Conservation (phyloP, 352 stramenopile genomes). For the Pythium aquatile region DNA sequence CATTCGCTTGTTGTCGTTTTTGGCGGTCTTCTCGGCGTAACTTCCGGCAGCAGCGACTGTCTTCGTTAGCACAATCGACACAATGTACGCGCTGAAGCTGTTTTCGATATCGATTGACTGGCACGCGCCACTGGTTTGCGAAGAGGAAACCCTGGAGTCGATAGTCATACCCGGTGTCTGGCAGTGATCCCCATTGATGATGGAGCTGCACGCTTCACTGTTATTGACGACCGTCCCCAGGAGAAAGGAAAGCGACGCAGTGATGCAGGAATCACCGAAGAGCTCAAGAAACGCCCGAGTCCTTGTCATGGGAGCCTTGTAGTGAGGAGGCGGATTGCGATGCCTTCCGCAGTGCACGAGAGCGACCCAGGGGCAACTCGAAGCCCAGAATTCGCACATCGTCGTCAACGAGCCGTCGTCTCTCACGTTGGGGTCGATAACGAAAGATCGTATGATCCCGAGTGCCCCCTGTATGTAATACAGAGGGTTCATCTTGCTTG, state of each 20-base stretch:
- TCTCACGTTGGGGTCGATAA: background rate
- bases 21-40: background rate
- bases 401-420: background rate
- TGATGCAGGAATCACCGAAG: background rate
- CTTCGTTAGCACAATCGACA: background rate
- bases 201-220: background rate
- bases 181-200: background rate
- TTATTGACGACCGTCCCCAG: conserved; percentile 1
- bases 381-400: background rate
- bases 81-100: background rate
- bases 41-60: background rate
- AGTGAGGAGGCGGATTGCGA: background rate
- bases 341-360: background rate
- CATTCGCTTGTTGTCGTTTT: background rate
- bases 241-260: background rate
- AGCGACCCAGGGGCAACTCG: background rate
- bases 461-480: background rate
- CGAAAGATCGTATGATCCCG: background rate
- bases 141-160: background rate
- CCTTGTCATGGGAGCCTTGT: background rate
- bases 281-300: background rate
- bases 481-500: background rate
- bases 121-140: background rate
- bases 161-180: background rate
- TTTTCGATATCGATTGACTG: background rate